Conservation (phyloP, 2,329 filamentous ascomycete genomes). For the Ophiostoma perfectum region DNA sequence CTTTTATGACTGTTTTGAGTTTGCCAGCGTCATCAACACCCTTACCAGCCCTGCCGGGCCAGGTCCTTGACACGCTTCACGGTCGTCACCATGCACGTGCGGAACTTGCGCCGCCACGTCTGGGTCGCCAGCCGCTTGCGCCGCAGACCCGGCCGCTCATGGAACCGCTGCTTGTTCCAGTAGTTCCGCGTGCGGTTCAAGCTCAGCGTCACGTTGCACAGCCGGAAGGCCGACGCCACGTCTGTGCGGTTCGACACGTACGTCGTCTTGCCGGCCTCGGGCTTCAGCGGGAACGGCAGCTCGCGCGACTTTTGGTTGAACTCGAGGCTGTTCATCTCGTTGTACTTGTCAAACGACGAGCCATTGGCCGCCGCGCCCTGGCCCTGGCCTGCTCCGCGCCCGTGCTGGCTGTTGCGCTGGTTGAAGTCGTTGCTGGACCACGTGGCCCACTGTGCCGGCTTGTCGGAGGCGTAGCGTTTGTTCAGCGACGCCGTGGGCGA, state of each 20-base stretch:
- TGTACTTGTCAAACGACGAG: conserved; percentile 1
- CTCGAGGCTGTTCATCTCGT: neutral
- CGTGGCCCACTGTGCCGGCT: conserved; percentile 25
- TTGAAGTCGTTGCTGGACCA: conserved; percentile 28
- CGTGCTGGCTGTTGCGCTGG: conserved; percentile 14
- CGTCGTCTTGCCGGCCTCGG: conserved; percentile 42
- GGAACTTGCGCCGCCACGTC: conserved; percentile 66
- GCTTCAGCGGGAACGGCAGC: conserved; percentile 35
- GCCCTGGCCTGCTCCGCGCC: neutral
- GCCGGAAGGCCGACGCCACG: conserved; percentile 40
- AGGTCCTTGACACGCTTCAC: conserved; percentile 62
- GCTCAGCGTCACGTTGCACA: conserved; percentile 38
- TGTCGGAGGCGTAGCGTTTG: conserved; percentile 23
- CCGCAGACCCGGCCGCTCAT: conserved; percentile 71
- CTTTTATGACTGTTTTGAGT: neutral
- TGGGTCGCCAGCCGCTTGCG: conserved; percentile 66
- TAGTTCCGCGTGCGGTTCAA: conserved; percentile 56
- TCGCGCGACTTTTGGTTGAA: neutral
- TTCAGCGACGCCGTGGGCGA: neutral
- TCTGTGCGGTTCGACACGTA: conserved; percentile 42
- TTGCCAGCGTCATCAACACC: neutral
- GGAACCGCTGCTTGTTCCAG: conserved; percentile 56
- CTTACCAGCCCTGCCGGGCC: conserved; percentile 72
- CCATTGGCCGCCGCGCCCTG: neutral
- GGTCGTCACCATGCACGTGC: conserved; percentile 59